These are phyloP conservation scores for Xylariaceae sp. DNA, from an alignment of 2,329 filamentous ascomycete genomes.

Conservation along the genomic window DNA sequence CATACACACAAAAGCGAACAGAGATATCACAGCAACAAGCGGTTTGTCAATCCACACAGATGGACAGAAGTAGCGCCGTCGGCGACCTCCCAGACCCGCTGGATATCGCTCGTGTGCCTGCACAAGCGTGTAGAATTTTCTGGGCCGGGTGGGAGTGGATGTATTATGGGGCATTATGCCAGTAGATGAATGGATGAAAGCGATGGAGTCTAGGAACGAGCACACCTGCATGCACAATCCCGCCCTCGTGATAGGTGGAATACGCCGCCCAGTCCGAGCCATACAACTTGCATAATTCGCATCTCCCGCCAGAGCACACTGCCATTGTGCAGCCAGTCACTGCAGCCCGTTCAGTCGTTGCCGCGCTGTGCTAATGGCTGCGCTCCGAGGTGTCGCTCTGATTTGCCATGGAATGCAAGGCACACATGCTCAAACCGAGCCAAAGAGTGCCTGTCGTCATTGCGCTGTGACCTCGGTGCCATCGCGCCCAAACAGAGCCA, in stretches of 20 bases:
- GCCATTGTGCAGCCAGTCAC: conserved; percentile 30
- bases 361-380: conserved; percentile 12
- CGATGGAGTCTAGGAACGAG: too few relatives aligned
- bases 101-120: conserved; percentile 13
- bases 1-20: not conserved
- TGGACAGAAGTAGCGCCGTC: not conserved
- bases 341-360: conserved; percentile 25
- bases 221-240: conserved; percentile 25
- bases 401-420: conserved; percentile 23
- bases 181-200: too few relatives aligned
- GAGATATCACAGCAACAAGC: not conserved
- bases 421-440: conserved; percentile 16
- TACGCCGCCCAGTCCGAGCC: conserved; percentile 26
- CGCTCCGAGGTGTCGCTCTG: conserved; percentile 18
- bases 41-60: too few relatives aligned
- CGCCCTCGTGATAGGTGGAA: conserved; percentile 26
- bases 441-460: conserved; percentile 8
- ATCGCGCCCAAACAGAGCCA: not conserved
- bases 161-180: too few relatives aligned
- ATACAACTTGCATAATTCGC: conserved; percentile 30
- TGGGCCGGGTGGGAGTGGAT: conserved; percentile 12
- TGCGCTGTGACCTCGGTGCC: not conserved
- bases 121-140: conserved; percentile 12
- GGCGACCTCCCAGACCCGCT: conserved; percentile 9
- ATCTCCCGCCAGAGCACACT: conserved; percentile 18